Evolutionary conservation across 179 eudicot species (phyloP), one percentile per base, ranked within the genome.

Genomic region (Spinacia oleracea): DNA sequence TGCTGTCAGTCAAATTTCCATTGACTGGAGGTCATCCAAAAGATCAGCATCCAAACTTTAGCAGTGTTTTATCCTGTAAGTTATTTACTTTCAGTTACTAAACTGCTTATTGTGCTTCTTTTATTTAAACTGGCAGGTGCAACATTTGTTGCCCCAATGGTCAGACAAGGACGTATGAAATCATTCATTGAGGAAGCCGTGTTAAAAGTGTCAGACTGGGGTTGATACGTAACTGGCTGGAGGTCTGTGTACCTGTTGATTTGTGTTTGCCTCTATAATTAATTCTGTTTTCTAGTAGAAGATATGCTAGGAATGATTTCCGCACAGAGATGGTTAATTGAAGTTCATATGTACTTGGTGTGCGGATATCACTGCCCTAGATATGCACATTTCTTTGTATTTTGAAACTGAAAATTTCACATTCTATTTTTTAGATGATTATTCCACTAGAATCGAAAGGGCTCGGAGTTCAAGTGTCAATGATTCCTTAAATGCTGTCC

Each of bases 111-210:
- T 69, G 69, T 76, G 50, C 68, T 62, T 64, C 29, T 15, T 43
- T 79, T 55, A 48, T 63, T 77, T 25, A 40, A 69, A 58, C 32
- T 63, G 76, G 42, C 87, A 92, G 98, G 98, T 80, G 98, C 92
- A 4, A 88, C 86, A 25, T 85, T 94, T 90, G 69, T 94, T 81
- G 88, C 94, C 71, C 98, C 98, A 34, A 84, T 92, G 84, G 80
- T 92, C 45, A 89, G 96, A 64, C 98, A 91, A 64, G 86, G 86
- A 34, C 84, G 74, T 51, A 53, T 80, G 62, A 85, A 83, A 74
- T 91, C 98, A 2, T 93, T 93, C 83, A 81, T 88, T 25, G 90
- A 91, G 84, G 98, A 92, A 88, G 94, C 96, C 9, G 77, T 75
- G 59, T 79, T 93, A 51, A 94, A 84, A 84, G 97, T 94, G 15